Percentiles rank a stretch among this genome's conserved stretches.
Evolutionary conservation across 768 basidiomycete species (phyloP).

Genomic region (Serendipita sp.): DNA sequence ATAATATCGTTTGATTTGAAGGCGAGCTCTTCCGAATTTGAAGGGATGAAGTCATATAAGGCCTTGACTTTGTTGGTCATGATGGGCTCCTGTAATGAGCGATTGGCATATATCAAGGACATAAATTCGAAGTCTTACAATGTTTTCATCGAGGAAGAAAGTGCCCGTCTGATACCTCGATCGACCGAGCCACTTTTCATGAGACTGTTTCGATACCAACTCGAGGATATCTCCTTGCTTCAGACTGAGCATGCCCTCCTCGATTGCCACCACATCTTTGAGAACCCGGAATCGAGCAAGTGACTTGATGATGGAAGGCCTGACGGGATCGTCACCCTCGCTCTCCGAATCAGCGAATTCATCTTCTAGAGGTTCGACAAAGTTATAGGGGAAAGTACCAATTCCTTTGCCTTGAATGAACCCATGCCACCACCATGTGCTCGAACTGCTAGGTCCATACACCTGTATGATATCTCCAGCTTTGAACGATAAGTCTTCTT

Average conservation of each 20-base stretch:
- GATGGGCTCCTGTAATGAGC: neutral
- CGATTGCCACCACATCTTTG: neutral
- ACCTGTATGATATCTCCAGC: neutral
- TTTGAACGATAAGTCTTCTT: neutral
- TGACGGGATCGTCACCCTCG: neutral
- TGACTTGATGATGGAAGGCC: neutral
- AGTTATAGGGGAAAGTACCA: neutral
- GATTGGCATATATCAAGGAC: neutral
- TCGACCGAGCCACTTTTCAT: neutral
- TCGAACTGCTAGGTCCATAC: neutral
- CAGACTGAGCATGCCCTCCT: neutral
- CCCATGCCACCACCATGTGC: conserved; percentile 1
- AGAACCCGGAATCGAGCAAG: neutral
- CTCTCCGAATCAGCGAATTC: neutral
- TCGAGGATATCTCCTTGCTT: neutral
- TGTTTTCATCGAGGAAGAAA: neutral
- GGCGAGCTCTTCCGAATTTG: neutral
- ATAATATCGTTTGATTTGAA: neutral
- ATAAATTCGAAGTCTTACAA: neutral
- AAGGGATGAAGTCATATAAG: neutral
- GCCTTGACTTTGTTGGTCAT: neutral
- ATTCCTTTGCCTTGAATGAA: neutral
- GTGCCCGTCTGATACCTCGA: neutral
- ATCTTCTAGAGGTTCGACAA: neutral
- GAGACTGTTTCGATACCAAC: neutral